Evolutionary conservation across 345 rosid species (phyloP), one percentile per base, ranked within the genome.

Genomic region (Corymbia maculata): DNA sequence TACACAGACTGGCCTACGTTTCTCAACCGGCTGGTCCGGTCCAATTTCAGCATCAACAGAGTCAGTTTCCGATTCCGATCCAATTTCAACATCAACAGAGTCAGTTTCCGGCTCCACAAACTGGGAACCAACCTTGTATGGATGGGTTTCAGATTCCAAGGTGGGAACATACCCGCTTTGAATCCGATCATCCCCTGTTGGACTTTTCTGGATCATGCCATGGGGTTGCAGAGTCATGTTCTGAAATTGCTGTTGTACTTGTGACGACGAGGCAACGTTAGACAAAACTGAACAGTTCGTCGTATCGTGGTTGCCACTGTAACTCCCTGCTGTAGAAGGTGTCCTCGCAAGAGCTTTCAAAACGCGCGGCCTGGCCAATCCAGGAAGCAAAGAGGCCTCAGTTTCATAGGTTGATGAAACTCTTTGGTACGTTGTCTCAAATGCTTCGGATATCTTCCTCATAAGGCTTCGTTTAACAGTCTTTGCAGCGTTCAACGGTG

Each of bases 401-500:
- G 70, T 90, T 86, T 88, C 88, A 87, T 90, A 90, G 85, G 57
- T 59, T 17, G 92, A 64, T 85, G 86, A 86, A 70, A 96, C 94
- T 36, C 79, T 80, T 7, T 7, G 80, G 17, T 90, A 89, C 17
- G 98, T 92, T 45, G 32, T 89, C 89, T 88, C 90, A 88, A 96
- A 93, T 22, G 90, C 96, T 89, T 91, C 91, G 6, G 94, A 91
- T 90, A 96, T 95, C 91, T 80, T 93, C 26, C 52, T 87, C 91
- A 97, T 86, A 87, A 93, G 93, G 86, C 87, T 91, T 51, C 90
- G 90, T 49, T 92, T 91, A 19, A 97, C 97, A 45, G 94, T 90
- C 88, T 97, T 93, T 49, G 98, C 97, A 57, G 95, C 75, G 88
- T 95, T 97, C 91, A 91, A 93, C 21, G 95, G 95, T 91, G 93